Evolutionary conservation across 257 asterid species (phyloP), one percentile per base, ranked within the genome.

Genomic region (Capsicum chinense): DNA sequence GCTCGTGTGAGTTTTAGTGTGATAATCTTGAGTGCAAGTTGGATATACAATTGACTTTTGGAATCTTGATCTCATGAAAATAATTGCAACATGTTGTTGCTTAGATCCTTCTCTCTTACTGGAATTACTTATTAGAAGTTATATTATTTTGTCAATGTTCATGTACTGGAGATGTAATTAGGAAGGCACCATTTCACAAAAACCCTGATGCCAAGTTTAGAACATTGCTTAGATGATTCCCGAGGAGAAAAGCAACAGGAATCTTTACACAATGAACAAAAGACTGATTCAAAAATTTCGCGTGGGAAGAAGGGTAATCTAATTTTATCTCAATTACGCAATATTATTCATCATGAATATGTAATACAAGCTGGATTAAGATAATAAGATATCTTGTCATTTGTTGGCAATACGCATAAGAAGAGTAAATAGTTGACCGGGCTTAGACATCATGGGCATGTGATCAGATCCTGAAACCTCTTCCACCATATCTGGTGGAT

Each of bases 361-460:
- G 56, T 0, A 70, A 16, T 39, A 69, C 54, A 69, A 69, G 56
- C 52, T 69, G 33, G 33, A 26, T 26, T 26, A 26, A 26, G 33
- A 26, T 26, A 1, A 26, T 26, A 26, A 26, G 33, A 26, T 26
- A 26, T 26, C 33, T 26, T 26, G 76, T 69, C 56, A 69, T 9
- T 70, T 80, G 1, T 33, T 67, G 35, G 87, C 88, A 74, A 88
- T 64, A 7, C 39, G 50, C 16, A 60, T 81, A 44, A 85, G 87
- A 66, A 37, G 86, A 82, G 62, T 69, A 39, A 76, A 70, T 4
- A 90, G 89, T 76, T 88, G 85, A 16, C 9, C 13, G 1, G 91
- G 90, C 48, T 79, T 87, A 42, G 89, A 87, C 84, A 84, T 76
- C 92, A 88, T 85, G 21, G 79, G 85, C 91, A 90, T 88, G 71